Base-by-base conservation (phyloP, 2,329 filamentous ascomycete genomes). In the Beauveria caledonica region DNA sequence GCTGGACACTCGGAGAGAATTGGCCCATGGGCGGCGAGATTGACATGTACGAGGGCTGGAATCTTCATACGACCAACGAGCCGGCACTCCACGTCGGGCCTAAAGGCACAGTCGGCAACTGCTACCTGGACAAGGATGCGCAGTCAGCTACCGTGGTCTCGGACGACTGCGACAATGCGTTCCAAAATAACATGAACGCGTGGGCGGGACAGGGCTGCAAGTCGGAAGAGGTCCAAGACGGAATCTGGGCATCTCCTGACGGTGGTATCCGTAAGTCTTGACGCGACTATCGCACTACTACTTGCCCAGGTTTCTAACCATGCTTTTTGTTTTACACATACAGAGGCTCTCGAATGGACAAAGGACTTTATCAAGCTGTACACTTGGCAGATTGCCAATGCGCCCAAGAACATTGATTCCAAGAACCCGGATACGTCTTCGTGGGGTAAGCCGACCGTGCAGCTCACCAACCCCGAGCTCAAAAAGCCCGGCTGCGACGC, bases 1-100 rank as follows among this genome's bases (percentile, higher is more conserved):
- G 71, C 68, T 80, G 78, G 78, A 73, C 77, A 61, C 73, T 73
- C 39, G 77, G 77, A 17, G 71, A 50, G 4, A 1, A 77, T 62
- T 87, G 85, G 84, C 85, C 85, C 2, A 5, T 6, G 11, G 21
- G 27, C 10, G 60, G 60, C 15, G 84, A 87, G 70, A 78, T 87
- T 63, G 84, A 87, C 66, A 82, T 87, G 61, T 83, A 86, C 63
- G 85, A 88, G 73, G 80, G 80, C 53, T 84, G 85, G 67, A 86
- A 86, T 69, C 67, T 75, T 45, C 75, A 80, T 21, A 64, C 70
- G 1, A 70, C 71, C 42, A 84, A 86, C 70, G 71, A 74, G 52
- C 77, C 87, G 71, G 80, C 84, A 23, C 67, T 36, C 5, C 33
- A 36, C 33, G 4, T 4, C 6, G 33, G 5, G 33, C 11, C 33